Conservation (phyloP, 2,329 filamentous ascomycete species). For the Aspergillus chevalieri region DNA sequence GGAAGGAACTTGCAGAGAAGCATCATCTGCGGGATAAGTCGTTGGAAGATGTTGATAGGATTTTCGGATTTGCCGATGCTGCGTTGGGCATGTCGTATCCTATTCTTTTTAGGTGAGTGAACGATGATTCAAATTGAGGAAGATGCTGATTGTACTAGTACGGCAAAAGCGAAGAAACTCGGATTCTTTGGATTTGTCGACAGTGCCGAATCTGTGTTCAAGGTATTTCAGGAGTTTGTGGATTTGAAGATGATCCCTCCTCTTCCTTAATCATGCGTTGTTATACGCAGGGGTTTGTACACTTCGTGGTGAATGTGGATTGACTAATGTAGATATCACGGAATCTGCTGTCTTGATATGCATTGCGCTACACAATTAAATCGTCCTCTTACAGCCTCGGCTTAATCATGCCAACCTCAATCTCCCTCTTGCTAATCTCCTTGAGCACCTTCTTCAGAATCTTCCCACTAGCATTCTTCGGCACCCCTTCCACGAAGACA, state of each 20-base stretch:
- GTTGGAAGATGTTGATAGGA: constrained; percentile 40
- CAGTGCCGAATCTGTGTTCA: constrained; percentile 15
- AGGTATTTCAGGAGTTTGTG: neutral
- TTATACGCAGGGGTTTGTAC: constrained; percentile 4
- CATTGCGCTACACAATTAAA: no score
- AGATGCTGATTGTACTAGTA: constrained; percentile 12
- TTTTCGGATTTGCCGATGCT: constrained; percentile 45
- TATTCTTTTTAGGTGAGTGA: constrained; percentile 25
- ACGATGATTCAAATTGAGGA: neutral
- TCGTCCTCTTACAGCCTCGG: constrained; percentile 9
- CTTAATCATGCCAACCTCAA: constrained; percentile 14
- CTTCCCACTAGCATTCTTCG: constrained; percentile 36
- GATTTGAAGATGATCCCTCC: constrained; percentile 1
- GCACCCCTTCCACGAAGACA: constrained; percentile 35
- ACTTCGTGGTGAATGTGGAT: no score
- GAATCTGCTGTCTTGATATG: no score
- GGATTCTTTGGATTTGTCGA: constrained; percentile 33
- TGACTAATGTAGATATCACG: neutral
- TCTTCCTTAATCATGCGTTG: neutral
- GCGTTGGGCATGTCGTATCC: constrained; percentile 26
- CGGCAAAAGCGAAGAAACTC: constrained; percentile 23
- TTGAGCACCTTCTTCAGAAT: constrained; percentile 41
- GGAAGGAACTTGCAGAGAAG: constrained; percentile 40
- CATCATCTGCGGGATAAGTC: constrained; percentile 37
- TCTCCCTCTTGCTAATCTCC: constrained; percentile 42